A percentile compares a stretch with the other conserved stretches of the same genome.
Conservation (phyloP, 805 yeast species). For the Lipomyces mesembrius region DNA sequence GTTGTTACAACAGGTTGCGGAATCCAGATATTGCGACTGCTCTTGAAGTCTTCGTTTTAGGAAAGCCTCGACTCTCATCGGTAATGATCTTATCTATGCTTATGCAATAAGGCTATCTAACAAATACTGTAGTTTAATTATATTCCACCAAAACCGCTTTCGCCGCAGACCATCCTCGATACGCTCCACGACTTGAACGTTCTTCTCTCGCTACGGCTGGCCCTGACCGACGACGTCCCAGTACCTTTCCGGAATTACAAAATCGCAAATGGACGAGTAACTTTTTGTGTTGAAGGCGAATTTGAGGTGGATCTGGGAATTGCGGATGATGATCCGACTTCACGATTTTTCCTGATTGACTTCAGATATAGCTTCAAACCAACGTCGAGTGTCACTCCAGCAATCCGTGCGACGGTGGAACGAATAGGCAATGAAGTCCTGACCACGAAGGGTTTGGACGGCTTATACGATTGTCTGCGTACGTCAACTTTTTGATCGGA, state of each 20-base stretch:
- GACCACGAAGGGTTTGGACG: conserved; percentile 52
- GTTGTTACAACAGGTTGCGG: conserved; percentile 54
- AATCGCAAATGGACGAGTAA: conserved; percentile 77
- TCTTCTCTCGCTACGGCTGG: conserved; percentile 72
- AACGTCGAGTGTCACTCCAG: conserved; percentile 36
- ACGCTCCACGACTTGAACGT: conserved; percentile 73
- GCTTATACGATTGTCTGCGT: conserved; percentile 55
- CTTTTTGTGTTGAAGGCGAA: conserved; percentile 63
- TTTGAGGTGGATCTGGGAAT: conserved; percentile 81
- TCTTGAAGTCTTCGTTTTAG: conserved; percentile 77
- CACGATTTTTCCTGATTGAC: conserved; percentile 79
- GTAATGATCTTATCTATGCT: conserved; percentile 9
- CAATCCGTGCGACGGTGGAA: conserved; percentile 55
- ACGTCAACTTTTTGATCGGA: background rate
- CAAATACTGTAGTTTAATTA: conserved; percentile 43
- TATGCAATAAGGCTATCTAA: background rate
- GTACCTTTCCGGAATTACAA: conserved; percentile 62
- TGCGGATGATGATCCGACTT: conserved; percentile 60
- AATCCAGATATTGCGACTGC: conserved; percentile 90
- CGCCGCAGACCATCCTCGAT: conserved; percentile 60
- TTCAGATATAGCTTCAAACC: conserved; percentile 64
- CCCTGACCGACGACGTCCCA: conserved; percentile 65
- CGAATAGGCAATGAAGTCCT: conserved; percentile 59
- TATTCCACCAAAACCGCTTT: conserved; percentile 55
- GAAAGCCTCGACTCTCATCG: conserved; percentile 45